Evolutionary conservation across 495 filamentous ascomycete genomes (phyloP), one percentile per base, ranked within the genome.

Genomic region (Recurvomyces mirabilis): DNA sequence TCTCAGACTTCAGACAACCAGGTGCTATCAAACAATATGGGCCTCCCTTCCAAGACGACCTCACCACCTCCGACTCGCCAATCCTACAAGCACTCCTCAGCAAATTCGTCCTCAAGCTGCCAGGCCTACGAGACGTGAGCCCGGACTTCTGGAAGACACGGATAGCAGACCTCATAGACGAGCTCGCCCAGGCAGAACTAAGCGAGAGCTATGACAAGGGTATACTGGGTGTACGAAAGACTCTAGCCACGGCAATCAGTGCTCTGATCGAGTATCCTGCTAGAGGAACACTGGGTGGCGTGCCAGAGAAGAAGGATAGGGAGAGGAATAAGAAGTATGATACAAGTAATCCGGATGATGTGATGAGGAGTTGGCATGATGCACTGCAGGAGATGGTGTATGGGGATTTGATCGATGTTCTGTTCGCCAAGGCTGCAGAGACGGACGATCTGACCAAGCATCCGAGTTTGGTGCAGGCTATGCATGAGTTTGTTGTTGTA

Each of bases 201-300:
- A 78, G 73, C 21, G 77, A 82, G 51, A 81, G 76, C 56, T 83
- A 80, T 52, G 79, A 83, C 54, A 81, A 81, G 55, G 78, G 76
- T 5, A 64, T 68, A 5, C 52, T 83, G 25, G 77, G 79, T 11
- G 70, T 71, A 46, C 67, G 78, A 36, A 81, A 79, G 56, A 75
- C 76, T 9, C 63, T 83, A 20, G 74, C 77, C 5, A 79, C 79
- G 21, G 79, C 74, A 10, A 68, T 72, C 13, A 74, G 74, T 15
- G 69, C 68, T 3, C 54, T 83, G 41, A 65, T 80, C 43, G 79
- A 82, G 53, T 67, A 68, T 38, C 64, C 76, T 0, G 73, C 72
- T 5, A 60, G 77, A 41, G 79, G 75, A 1, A 55, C 68, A 6
- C 54, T 81, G 12, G 74, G 67, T 5, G 67, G 77, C 1, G 59